Conservation (phyloP, 768 basidiomycete genomes). For the Scleroderma bovista region DNA sequence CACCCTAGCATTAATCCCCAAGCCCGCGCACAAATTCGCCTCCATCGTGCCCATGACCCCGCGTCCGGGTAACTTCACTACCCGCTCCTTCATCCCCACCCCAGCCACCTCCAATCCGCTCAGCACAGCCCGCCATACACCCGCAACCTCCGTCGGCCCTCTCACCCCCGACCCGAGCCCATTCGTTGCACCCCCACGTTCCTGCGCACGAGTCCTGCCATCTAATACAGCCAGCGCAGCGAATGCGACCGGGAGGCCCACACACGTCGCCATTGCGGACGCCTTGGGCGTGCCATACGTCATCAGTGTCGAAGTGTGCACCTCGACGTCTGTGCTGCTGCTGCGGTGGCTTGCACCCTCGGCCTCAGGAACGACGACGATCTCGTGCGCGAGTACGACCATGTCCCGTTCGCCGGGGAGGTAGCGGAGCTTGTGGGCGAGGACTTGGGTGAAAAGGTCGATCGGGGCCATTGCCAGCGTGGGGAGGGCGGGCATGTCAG, state of each 20-base stretch:
- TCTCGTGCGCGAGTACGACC: conserved; percentile 81
- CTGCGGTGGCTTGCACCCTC: too few species aligned
- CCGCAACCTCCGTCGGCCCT: conserved; percentile 53
- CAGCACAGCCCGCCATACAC: conserved; percentile 60
- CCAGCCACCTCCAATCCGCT: conserved; percentile 48
- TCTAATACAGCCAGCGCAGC: conserved; percentile 70
- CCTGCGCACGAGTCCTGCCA: conserved; percentile 30
- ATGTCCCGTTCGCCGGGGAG: conserved; percentile 70
- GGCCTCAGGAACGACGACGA: conserved; percentile 42
- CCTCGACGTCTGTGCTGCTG: conserved; percentile 32
- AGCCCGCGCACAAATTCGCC: conserved; percentile 25
- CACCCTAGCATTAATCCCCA: too few species aligned
- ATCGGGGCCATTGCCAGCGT: conserved; percentile 44
- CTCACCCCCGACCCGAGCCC: conserved; percentile 44
- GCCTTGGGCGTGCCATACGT: conserved; percentile 51
- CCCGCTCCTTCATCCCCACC: conserved; percentile 35
- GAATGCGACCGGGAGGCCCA: conserved; percentile 83
- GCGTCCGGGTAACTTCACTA: conserved; percentile 34
- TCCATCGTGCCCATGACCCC: conserved; percentile 30
- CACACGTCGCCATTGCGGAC: conserved; percentile 88
- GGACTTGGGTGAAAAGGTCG: conserved; percentile 68
- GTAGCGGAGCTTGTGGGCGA: conserved; percentile 71
- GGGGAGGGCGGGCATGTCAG: conserved; percentile 40
- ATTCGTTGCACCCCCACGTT: conserved; percentile 28
- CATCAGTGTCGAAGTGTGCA: conserved; percentile 63